Percentiles rank a stretch among this genome's conserved stretches.
These are phyloP conservation scores for Huntiella bhutanensis DNA, from an alignment of 2,329 filamentous ascomycete genomes.

Conservation along the genomic window DNA sequence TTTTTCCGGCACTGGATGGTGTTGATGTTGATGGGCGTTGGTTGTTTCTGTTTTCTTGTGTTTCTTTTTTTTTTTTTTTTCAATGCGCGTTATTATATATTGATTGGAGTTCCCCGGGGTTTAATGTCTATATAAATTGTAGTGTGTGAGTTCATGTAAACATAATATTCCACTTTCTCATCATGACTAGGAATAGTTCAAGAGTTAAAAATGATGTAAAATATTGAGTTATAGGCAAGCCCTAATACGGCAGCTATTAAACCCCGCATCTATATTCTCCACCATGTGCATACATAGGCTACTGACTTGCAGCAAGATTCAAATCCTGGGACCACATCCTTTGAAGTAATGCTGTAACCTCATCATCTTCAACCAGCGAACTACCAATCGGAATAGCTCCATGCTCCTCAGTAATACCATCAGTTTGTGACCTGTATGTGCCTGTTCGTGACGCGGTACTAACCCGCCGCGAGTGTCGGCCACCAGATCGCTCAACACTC, in stretches of 20 bases:
- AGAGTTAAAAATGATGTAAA: too few species aligned
- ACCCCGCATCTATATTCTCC: too few species aligned
- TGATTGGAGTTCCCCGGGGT: too few species aligned
- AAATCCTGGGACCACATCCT: conserved; percentile 43
- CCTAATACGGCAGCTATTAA: too few species aligned
- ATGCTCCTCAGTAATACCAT: conserved; percentile 10
- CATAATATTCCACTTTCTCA: too few species aligned
- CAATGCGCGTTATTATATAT: background rate
- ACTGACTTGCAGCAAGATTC: conserved; percentile 36
- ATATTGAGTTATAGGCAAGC: too few species aligned
- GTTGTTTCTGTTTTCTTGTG: too few species aligned
- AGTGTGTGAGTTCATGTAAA: too few species aligned
- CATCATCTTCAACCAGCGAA: conserved; percentile 27
- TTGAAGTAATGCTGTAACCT: conserved; percentile 31
- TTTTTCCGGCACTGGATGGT: too few species aligned
- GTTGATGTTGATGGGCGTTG: too few species aligned
- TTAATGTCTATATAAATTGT: too few species aligned
- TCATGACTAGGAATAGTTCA: too few species aligned
- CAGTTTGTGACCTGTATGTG: background rate
- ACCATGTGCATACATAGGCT: background rate
- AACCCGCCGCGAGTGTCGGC: background rate
- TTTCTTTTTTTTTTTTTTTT: background rate
- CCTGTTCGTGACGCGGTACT: conserved; percentile 22
- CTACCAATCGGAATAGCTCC: background rate
- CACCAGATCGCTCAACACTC: background rate